Conservation (phyloP, 73 alveolate species). For the Paramecium bursaria region DNA sequence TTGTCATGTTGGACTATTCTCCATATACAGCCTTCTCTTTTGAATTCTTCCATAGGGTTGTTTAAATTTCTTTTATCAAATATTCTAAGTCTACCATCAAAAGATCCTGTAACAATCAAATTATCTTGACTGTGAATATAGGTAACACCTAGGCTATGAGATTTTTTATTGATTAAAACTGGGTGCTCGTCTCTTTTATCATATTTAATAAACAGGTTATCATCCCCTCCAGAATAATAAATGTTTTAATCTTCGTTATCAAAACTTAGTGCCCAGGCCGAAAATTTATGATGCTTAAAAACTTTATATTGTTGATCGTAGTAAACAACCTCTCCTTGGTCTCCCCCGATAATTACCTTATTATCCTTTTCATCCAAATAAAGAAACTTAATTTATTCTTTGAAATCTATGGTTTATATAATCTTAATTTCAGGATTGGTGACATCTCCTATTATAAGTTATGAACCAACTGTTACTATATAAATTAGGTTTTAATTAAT, state of each 20-base stretch:
- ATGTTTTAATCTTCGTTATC: constrained; percentile 17
- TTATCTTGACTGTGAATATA: neutral
- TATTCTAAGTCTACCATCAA: constrained; percentile 26
- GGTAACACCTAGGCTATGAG: constrained; percentile 22
- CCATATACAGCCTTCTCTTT: constrained; percentile 51
- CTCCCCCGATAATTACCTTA: constrained; percentile 23
- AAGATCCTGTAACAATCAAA: constrained; percentile 22
- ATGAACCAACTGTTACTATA: neutral
- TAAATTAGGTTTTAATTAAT: neutral
- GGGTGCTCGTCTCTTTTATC: neutral
- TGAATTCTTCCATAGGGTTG: neutral
- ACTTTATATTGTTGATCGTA: neutral
- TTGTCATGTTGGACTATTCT: constrained; percentile 11
- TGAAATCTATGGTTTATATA: neutral
- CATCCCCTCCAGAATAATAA: constrained; percentile 57
- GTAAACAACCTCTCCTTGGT: constrained; percentile 36
- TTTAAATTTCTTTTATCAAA: constrained; percentile 38
- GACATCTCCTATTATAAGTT: neutral
- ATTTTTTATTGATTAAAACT: neutral
- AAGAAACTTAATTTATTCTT: constrained; percentile 1
- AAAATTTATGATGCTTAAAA: constrained; percentile 19
- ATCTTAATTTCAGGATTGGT: neutral
- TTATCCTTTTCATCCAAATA: neutral
- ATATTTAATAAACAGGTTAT: constrained; percentile 1
- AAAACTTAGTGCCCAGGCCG: constrained; percentile 16